These are phyloP conservation scores for Anisodus acutangulus DNA, from an alignment of 257 asterid genomes.

Conservation along the genomic window DNA sequence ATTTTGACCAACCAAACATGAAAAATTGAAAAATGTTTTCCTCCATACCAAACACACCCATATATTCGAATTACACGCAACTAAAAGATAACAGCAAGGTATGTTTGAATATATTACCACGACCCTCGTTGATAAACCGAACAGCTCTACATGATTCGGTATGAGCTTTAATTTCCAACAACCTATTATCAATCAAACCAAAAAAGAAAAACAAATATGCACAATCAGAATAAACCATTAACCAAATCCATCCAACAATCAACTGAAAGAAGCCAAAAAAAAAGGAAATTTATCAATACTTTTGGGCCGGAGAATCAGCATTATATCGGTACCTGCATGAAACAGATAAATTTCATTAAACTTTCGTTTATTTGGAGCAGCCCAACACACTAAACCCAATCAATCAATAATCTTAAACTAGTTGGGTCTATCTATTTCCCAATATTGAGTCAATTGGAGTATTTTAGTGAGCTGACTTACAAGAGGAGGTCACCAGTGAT, in stretches of 20 bases:
- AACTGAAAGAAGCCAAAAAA: neutral
- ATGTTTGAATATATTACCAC: conserved; percentile 50
- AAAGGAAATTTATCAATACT: conserved; percentile 42
- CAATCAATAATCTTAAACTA: neutral
- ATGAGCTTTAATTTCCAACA: conserved; percentile 75
- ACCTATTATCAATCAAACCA: conserved; percentile 44
- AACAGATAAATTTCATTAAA: neutral
- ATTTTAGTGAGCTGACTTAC: conserved; percentile 42
- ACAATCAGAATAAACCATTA: conserved; percentile 27
- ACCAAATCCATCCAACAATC: neutral
- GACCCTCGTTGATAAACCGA: conserved; percentile 86
- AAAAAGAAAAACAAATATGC: no score
- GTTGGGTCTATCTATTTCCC: no score
- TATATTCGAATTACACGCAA: neutral
- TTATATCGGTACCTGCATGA: conserved; percentile 64
- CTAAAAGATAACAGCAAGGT: neutral
- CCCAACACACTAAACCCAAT: neutral
- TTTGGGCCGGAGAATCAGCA: conserved; percentile 63
- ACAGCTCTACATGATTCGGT: conserved; percentile 85
- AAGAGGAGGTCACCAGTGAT: conserved; percentile 72
- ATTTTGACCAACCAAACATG: no score
- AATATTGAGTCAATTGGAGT: neutral
- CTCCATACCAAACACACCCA: no score
- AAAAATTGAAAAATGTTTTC: no score
- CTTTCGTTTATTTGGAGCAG: neutral